These are phyloP conservation scores for Fusarium sp. DNA, from an alignment of 2,329 filamentous ascomycete genomes.

Conservation along the genomic window DNA sequence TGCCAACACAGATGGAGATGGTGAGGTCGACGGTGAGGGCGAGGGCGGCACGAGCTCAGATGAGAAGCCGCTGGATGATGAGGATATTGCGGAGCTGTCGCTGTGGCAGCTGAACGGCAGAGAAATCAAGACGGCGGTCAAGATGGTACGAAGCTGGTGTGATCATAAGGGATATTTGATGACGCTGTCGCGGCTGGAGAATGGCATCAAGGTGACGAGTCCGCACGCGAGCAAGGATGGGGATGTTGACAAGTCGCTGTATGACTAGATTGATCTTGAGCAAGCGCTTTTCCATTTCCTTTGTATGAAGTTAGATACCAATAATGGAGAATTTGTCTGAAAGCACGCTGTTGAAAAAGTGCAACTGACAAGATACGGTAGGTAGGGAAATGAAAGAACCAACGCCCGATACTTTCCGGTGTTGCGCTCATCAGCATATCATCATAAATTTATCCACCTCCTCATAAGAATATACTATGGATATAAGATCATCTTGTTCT, in stretches of 20 bases:
- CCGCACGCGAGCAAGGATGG: conserved; percentile 58
- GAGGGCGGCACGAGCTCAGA: not conserved
- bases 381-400: too few species aligned
- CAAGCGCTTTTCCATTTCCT: too few species aligned
- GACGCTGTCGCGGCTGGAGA: conserved; percentile 60
- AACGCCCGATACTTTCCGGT: too few species aligned
- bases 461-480: too few species aligned
- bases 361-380: too few species aligned
- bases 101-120: conserved; percentile 62
- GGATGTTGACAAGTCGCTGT: conserved; percentile 48
- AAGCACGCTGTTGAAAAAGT: too few species aligned
- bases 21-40: not conserved
- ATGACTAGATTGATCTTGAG: conserved; percentile 32
- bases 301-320: too few species aligned
- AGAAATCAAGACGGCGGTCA: conserved; percentile 64
- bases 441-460: too few species aligned
- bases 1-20: not conserved
- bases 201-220: conserved; percentile 62
- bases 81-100: conserved; percentile 57
- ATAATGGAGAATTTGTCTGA: too few species aligned
- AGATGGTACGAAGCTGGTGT: conserved; percentile 64
- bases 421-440: too few species aligned
- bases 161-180: conserved; percentile 60
- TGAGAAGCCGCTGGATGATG: conserved; percentile 48
- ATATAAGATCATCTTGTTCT: too few species aligned